phyloP scores from a whole-genome alignment of 2,329 filamentous ascomycete genomes.

The Epichloe brachyelytri region DNA sequence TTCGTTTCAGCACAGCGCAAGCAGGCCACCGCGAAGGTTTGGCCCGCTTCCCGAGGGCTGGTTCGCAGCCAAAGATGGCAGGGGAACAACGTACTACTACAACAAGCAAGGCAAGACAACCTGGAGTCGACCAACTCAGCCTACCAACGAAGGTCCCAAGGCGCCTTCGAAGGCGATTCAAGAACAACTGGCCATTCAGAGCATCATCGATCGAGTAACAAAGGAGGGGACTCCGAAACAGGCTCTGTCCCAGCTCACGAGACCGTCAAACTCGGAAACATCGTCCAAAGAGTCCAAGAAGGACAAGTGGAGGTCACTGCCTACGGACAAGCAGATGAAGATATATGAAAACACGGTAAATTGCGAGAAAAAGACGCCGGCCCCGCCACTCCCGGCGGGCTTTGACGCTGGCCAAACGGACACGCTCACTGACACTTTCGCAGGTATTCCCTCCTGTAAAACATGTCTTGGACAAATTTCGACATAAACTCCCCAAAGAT shows the following conservation, averaged over 20 bases:
- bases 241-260: slow-evolving; percentile 50
- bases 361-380: background rate
- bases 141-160: slow-evolving; percentile 53
- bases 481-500: slow-evolving; percentile 74
- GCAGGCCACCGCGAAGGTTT: slow-evolving; percentile 40
- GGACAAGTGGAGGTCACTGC: slow-evolving; percentile 58
- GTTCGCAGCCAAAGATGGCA: slow-evolving; percentile 61
- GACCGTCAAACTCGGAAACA: slow-evolving; percentile 34
- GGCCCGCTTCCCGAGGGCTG: slow-evolving; percentile 64
- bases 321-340: slow-evolving; percentile 83
- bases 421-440: background rate
- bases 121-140: slow-evolving; percentile 64
- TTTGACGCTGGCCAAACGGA: no score
- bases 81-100: slow-evolving; percentile 76
- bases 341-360: slow-evolving; percentile 87
- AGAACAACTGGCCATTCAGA: slow-evolving; percentile 63
- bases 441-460: slow-evolving; percentile 78
- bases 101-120: slow-evolving; percentile 64
- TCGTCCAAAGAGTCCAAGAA: slow-evolving; percentile 45
- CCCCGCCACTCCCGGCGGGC: no score
- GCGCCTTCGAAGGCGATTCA: slow-evolving; percentile 49
- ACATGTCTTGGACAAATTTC: slow-evolving; percentile 75
- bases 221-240: slow-evolving; percentile 45
- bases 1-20: slow-evolving; percentile 34
- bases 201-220: slow-evolving; percentile 75